Conservation (phyloP, 148 eudicot genomes). For the Salicornia ramosissima region DNA sequence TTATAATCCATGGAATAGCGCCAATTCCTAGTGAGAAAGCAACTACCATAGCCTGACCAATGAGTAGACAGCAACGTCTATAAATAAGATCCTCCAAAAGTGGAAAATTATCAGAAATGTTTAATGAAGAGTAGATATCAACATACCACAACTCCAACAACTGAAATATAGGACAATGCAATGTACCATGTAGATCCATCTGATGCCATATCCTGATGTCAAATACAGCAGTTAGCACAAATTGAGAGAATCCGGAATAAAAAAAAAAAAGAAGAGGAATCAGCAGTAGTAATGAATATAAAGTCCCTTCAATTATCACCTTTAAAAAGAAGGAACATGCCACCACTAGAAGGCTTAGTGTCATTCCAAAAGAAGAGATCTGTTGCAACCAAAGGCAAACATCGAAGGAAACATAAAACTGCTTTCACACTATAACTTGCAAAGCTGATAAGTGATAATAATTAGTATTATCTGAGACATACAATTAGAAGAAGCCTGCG, state of each 20-base stretch:
- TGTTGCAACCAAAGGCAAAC: conserved; percentile 24
- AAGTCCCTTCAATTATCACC: conserved; percentile 52
- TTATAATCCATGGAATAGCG: conserved; percentile 91
- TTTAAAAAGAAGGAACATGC: conserved; percentile 64
- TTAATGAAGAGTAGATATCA: neutral
- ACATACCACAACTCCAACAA: conserved; percentile 93
- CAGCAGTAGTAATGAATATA: neutral
- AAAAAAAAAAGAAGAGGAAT: neutral
- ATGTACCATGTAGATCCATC: conserved; percentile 48
- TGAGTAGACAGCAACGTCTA: neutral
- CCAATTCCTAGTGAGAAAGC: conserved; percentile 90
- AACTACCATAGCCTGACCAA: conserved; percentile 66
- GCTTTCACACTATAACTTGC: neutral
- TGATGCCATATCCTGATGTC: conserved; percentile 44
- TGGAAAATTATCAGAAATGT: neutral
- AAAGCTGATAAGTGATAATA: neutral
- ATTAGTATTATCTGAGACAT: conserved; percentile 31
- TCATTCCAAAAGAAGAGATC: conserved; percentile 79
- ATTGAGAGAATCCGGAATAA: neutral
- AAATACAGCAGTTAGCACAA: conserved; percentile 9
- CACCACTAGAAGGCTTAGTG: conserved; percentile 64
- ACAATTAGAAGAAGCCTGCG: conserved; percentile 82
- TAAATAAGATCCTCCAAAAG: neutral
- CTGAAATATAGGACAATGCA: conserved; percentile 54
- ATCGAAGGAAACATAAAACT: neutral